Conservation (phyloP, 2,329 filamentous ascomycete genomes). For the Colletotrichum sp. region DNA sequence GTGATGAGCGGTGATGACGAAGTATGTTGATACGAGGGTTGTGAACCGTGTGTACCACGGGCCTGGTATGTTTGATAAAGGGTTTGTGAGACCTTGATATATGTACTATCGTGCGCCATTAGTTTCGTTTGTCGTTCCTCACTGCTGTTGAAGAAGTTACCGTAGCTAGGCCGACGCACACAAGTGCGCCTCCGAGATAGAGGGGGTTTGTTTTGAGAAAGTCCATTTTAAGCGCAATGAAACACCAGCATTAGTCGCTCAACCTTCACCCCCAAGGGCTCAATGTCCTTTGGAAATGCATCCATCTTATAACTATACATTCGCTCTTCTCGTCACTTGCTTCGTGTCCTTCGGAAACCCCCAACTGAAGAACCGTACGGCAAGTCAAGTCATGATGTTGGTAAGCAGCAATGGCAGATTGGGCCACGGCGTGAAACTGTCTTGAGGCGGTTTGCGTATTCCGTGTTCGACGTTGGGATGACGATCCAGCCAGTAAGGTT, state of each 20-base stretch:
- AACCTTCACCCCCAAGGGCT: neutral
- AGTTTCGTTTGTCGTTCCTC: accelerated
- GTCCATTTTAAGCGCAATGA: neutral
- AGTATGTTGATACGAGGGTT: neutral
- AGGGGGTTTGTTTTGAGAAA: neutral
- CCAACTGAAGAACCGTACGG: neutral
- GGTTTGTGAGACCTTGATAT: conserved; percentile 2
- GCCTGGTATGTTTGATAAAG: neutral
- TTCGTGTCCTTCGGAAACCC: neutral
- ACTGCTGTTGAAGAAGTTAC: neutral
- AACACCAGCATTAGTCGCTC: neutral
- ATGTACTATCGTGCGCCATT: neutral
- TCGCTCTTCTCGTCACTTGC: neutral
- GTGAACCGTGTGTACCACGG: conserved; percentile 14
- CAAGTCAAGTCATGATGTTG: neutral
- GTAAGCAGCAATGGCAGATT: neutral
- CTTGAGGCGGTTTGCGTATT: neutral
- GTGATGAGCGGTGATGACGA: neutral
- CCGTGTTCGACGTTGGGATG: neutral
- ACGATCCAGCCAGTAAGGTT: neutral
- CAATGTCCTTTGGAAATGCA: neutral
- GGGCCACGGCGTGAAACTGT: neutral
- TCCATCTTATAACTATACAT: neutral
- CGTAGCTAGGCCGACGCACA: neutral
- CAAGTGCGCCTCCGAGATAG: neutral